These are phyloP conservation scores for Hypoxylon trugodes DNA, from an alignment of 495 filamentous ascomycete species.

Conservation along the genomic window DNA sequence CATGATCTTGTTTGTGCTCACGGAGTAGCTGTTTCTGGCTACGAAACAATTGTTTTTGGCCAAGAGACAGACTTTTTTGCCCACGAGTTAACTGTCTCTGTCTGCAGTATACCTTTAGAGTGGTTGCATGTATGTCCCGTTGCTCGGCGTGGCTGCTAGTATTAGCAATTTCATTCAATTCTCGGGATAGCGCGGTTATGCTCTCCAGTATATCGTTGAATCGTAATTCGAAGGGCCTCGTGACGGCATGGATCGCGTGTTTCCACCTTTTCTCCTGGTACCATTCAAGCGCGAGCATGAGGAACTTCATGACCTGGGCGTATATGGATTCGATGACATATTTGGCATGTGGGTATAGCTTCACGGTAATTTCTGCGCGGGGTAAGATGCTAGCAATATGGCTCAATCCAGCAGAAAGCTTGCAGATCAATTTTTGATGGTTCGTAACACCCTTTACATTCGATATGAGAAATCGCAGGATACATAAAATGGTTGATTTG, in stretches of 20 bases:
- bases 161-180: neutral
- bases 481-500: neutral
- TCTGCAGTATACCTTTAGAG: no score
- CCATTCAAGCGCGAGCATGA: slow-evolving; percentile 41
- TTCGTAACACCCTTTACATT: slow-evolving; percentile 28
- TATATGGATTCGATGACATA: neutral
- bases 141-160: slow-evolving; percentile 11
- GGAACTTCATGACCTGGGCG: slow-evolving; percentile 6
- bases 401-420: slow-evolving; percentile 39
- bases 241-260: slow-evolving; percentile 5
- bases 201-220: slow-evolving; percentile 4
- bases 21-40: no score
- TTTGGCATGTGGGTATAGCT: slow-evolving; percentile 6
- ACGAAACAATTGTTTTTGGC: no score
- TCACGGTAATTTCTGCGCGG: neutral
- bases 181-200: neutral
- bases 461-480: neutral
- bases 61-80: no score
- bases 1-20: neutral
- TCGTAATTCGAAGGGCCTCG: slow-evolving; percentile 7
- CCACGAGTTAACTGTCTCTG: no score
- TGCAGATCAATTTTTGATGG: slow-evolving; percentile 35
- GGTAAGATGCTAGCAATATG: slow-evolving; percentile 8
- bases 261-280: slow-evolving; percentile 38
- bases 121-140: slow-evolving; percentile 9